phyloP scores from a whole-genome alignment of 352 stramenopile species.

The Globisporangium emineosum region DNA sequence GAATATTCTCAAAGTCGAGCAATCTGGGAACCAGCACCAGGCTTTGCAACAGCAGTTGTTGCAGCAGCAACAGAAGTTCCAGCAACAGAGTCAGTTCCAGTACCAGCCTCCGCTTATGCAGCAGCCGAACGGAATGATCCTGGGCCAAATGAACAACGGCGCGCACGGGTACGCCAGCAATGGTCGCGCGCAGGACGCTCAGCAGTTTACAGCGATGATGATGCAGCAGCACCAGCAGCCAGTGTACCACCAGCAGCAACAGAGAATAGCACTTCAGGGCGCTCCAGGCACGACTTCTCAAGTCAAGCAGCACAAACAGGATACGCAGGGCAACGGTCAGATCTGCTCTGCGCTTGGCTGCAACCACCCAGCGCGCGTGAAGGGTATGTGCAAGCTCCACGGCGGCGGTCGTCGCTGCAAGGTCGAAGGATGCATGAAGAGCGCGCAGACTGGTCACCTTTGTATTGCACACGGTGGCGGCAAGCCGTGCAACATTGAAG shows the following conservation, averaged over 20 bases:
- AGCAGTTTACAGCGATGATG: constrained; percentile 58
- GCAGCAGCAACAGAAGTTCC: constrained; percentile 53
- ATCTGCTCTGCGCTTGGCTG: constrained; percentile 76
- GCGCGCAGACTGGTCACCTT: constrained; percentile 76
- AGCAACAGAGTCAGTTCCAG: constrained; percentile 41
- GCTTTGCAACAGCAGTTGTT: constrained; percentile 53
- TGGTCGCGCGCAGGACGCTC: constrained; percentile 15
- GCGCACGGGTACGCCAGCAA: constrained; percentile 23
- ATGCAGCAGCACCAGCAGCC: constrained; percentile 54
- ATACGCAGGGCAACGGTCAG: constrained; percentile 45
- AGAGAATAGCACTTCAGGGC: constrained; percentile 28
- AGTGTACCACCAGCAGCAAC: constrained; percentile 32
- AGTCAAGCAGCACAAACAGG: constrained; percentile 52
- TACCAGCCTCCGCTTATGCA: constrained; percentile 54
- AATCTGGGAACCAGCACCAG: constrained; percentile 33
- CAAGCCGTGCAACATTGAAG: constrained; percentile 82
- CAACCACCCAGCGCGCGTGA: constrained; percentile 73
- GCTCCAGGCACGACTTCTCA: constrained; percentile 44
- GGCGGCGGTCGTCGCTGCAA: constrained; percentile 79
- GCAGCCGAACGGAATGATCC: constrained; percentile 46
- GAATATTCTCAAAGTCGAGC: constrained; percentile 37
- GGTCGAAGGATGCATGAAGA: constrained; percentile 88
- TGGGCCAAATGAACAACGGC: constrained; percentile 15
- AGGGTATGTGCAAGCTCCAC: constrained; percentile 87
- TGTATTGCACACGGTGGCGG: constrained; percentile 84